Conservation (phyloP, 805 yeast genomes). For the Maudiozyma pseudohumilis region DNA sequence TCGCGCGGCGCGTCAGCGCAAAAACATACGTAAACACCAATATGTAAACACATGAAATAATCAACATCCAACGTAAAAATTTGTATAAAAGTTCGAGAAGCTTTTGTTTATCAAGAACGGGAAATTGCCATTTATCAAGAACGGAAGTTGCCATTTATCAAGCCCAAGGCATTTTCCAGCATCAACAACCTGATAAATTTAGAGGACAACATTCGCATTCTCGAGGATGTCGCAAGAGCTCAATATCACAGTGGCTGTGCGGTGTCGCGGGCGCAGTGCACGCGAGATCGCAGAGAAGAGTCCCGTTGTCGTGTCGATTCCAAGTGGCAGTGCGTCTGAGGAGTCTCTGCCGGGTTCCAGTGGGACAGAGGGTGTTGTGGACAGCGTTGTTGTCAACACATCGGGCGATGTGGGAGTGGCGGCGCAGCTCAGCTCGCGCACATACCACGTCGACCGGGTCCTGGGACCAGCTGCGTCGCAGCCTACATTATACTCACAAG, state of each 20-base stretch:
- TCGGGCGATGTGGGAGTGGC: slow-evolving; percentile 33
- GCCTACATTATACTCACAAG: slow-evolving; percentile 49
- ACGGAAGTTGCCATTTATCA: too few relatives aligned
- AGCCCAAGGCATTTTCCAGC: too few relatives aligned
- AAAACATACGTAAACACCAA: too few relatives aligned
- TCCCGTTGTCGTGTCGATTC: slow-evolving; percentile 49
- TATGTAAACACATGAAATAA: too few relatives aligned
- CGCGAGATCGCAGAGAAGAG: slow-evolving; percentile 49
- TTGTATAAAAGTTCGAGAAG: too few relatives aligned
- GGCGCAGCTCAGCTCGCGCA: slow-evolving; percentile 38
- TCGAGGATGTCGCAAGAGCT: slow-evolving; percentile 10
- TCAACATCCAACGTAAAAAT: too few relatives aligned
- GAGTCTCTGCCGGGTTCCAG: too few relatives aligned
- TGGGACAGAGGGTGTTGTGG: too few relatives aligned
- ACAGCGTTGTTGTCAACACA: slow-evolving; percentile 38
- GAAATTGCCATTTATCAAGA: too few relatives aligned
- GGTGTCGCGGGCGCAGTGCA: slow-evolving; percentile 53
- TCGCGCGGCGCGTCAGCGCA: too few relatives aligned
- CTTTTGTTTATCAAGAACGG: too few relatives aligned
- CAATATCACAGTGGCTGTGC: slow-evolving; percentile 52
- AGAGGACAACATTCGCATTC: neutral
- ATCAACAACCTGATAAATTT: neutral
- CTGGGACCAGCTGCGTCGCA: slow-evolving; percentile 81
- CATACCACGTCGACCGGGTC: slow-evolving; percentile 68
- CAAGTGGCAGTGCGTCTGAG: slow-evolving; percentile 34